Percentiles rank a stretch among this genome's conserved stretches.
Conservation (phyloP, 495 filamentous ascomycete genomes). For the Cladorrhinum samala region DNA sequence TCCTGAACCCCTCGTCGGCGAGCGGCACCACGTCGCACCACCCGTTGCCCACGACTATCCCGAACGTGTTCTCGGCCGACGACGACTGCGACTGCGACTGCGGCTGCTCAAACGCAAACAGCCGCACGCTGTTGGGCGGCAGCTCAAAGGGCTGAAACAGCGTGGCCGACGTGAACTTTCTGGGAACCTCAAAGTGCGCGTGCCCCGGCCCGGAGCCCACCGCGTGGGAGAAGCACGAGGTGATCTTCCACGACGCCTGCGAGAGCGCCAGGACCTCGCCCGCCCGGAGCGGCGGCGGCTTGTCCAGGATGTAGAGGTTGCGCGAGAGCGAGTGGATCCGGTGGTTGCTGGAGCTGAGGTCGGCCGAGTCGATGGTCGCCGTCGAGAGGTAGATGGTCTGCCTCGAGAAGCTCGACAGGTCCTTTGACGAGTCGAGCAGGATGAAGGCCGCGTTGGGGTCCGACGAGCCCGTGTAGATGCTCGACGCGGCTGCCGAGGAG, state of each 20-base stretch:
- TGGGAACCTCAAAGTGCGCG: slow-evolving; percentile 15
- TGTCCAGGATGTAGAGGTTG: slow-evolving; percentile 20
- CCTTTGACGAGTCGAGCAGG: slow-evolving; percentile 9
- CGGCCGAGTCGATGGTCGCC: slow-evolving; percentile 3
- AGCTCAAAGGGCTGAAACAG: slow-evolving; percentile 19
- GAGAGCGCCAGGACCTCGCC: neutral
- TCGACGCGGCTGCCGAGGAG: neutral
- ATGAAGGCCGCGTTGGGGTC: slow-evolving; percentile 18
- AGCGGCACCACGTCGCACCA: slow-evolving; percentile 18
- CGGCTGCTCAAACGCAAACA: slow-evolving; percentile 19
- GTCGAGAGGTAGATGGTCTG: slow-evolving; percentile 19
- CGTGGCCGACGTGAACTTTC: slow-evolving; percentile 10
- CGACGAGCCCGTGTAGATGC: slow-evolving; percentile 19
- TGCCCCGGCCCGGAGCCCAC: slow-evolving; percentile 16
- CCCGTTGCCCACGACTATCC: slow-evolving; percentile 15
- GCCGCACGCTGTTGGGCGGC: slow-evolving; percentile 7
- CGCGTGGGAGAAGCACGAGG: slow-evolving; percentile 18
- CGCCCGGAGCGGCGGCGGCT: neutral
- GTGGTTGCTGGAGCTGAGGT: slow-evolving; percentile 10
- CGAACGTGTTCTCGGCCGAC: slow-evolving; percentile 8
- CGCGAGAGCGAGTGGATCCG: slow-evolving; percentile 13
- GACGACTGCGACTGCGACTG: neutral
- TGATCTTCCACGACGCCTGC: slow-evolving; percentile 15
- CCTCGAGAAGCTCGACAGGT: slow-evolving; percentile 12
- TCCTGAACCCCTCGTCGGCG: slow-evolving; percentile 3